Evolutionary conservation across 1,284 basidiomycete genomes (phyloP), one percentile per base, ranked within the genome.

Genomic region (Cryptococcus sp.): DNA sequence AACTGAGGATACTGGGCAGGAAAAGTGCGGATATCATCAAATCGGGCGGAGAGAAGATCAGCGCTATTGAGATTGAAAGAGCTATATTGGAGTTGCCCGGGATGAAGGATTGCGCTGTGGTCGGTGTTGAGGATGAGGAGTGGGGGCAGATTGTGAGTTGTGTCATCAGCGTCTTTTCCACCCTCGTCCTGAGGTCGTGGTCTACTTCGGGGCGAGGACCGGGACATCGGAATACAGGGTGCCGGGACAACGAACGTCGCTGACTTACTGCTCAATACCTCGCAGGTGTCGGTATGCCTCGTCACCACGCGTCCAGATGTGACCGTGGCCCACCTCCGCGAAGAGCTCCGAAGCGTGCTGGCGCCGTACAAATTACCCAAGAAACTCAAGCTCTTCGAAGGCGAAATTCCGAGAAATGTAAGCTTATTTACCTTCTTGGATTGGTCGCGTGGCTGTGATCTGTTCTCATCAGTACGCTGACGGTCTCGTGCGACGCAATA

Each of bases 11-110:
- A 45, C 62, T 76, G 10, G 76, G 76, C 0, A 57, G 76, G 10
- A 66, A 50, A 22, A 66, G 62, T 22, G 71, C 71, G 3, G 73
- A 74, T 50, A 74, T 74, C 27, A 74, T 74, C 69, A 73, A 74
- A 62, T 59, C 62, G 17, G 76, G 76, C 4, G 76, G 76, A 17
- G 76, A 78, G 59, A 78, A 78, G 57, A 60, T 78, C 31, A 71
- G 68, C 23, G 76, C 76, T 6, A 57, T 78, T n/a, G 75, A 77
- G 55, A 69, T 78, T 25, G 76, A 78, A 58, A 52, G 71, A 44
- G 70, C 72, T 4, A 65, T 78, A 41, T 60, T 78, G 23, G 69
- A 71, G 45, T 61, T 78, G 11, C 62, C 61, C 16, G 72, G 66
- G 40, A 69, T 78, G 56, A 61, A 67, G 38, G 76, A 78, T 53